Evolutionary conservation across 1,284 basidiomycete genomes (phyloP).

Genomic region (Ustilago tritici): DNA sequence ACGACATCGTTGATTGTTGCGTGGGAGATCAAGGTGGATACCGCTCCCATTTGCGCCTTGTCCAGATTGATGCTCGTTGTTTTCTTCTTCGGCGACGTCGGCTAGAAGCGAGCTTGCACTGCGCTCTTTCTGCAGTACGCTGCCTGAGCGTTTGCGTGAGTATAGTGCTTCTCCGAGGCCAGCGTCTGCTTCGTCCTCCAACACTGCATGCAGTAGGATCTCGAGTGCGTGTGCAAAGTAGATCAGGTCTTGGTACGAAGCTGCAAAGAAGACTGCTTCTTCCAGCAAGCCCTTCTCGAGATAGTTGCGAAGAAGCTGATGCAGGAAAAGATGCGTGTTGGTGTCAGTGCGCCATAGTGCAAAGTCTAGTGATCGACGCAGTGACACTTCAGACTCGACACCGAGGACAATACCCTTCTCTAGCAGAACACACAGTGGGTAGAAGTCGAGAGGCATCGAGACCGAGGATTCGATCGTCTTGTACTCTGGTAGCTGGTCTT

Average conservation of each 20-base stretch:
- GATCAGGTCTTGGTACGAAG: constrained; percentile 86
- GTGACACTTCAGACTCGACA: constrained; percentile 86
- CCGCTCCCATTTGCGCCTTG: constrained; percentile 11
- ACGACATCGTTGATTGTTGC: neutral
- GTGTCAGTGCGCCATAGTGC: constrained; percentile 92
- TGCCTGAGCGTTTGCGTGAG: constrained; percentile 32
- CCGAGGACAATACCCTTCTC: constrained; percentile 99
- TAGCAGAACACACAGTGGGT: constrained; percentile 95
- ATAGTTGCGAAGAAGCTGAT: constrained; percentile 88
- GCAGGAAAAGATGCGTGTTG: constrained; percentile 93
- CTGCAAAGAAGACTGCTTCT: constrained; percentile 83
- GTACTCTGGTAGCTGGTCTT: constrained; percentile 67
- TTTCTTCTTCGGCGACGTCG: constrained; percentile 42
- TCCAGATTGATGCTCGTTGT: constrained; percentile 3
- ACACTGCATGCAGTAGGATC: constrained; percentile 89
- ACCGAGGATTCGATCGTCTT: constrained; percentile 90
- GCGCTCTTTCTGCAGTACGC: constrained; percentile 41
- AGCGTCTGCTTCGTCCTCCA: constrained; percentile 84
- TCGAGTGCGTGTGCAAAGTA: constrained; percentile 96
- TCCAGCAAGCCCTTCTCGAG: constrained; percentile 72
- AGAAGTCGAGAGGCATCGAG: constrained; percentile 89
- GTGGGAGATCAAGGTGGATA: constrained; percentile 23
- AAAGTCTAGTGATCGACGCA: constrained; percentile 84
- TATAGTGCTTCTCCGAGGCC: constrained; percentile 41
- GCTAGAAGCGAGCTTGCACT: constrained; percentile 43